phyloP scores from a whole-genome alignment of 768 basidiomycete genomes.

The Amanita molliuscula region DNA sequence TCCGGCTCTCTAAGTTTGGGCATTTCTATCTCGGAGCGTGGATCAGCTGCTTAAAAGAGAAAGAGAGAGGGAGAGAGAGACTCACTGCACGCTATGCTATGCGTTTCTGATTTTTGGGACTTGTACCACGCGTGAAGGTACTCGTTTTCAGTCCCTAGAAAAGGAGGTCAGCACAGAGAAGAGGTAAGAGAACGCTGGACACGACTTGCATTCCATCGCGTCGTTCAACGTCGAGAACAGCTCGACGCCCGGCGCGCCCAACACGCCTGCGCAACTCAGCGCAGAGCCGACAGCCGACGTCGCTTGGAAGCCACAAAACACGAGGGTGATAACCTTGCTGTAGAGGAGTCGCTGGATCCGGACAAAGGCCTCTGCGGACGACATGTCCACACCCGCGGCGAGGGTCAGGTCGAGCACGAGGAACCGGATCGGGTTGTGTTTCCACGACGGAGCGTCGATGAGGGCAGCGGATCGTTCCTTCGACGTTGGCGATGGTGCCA shows the following conservation, averaged over 20 bases:
- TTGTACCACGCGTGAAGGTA: slow-evolving; percentile 78
- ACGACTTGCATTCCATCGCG: slow-evolving; percentile 78
- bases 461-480: slow-evolving; percentile 74
- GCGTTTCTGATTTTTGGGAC: slow-evolving; percentile 48
- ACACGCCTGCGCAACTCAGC: slow-evolving; percentile 66
- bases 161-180: not conserved
- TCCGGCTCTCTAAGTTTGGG: not conserved
- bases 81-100: slow-evolving; percentile 31
- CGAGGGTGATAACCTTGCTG: slow-evolving; percentile 69
- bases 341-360: slow-evolving; percentile 76
- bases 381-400: slow-evolving; percentile 89
- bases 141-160: slow-evolving; percentile 82
- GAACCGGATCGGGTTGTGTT: slow-evolving; percentile 73
- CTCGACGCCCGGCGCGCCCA: slow-evolving; percentile 73
- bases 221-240: slow-evolving; percentile 76
- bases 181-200: not conserved
- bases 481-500: slow-evolving; percentile 86
- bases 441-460: slow-evolving; percentile 64
- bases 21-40: slow-evolving; percentile 50
- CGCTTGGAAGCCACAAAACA: slow-evolving; percentile 73
- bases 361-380: slow-evolving; percentile 90
- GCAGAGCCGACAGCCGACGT: slow-evolving; percentile 61
- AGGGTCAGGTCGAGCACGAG: slow-evolving; percentile 81
- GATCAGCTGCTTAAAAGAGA: slow-evolving; percentile 1
- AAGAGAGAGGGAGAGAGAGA: not conserved